phyloP scores from a whole-genome alignment of 768 basidiomycete genomes.

The Hypsizygus marmoreus region DNA sequence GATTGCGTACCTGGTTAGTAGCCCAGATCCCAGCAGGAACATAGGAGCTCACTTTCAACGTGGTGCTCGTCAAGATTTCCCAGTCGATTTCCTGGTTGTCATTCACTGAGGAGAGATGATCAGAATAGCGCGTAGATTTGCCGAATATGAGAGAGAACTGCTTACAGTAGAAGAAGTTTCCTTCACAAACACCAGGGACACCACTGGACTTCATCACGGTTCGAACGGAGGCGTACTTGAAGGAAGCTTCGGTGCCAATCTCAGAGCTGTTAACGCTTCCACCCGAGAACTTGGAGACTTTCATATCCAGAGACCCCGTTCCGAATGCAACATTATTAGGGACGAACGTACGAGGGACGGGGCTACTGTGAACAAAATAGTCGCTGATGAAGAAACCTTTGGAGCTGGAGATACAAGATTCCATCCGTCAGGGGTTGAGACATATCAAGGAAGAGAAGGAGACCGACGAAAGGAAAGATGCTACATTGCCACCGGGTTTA shows the following conservation, averaged over 20 bases:
- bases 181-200: conserved; percentile 34
- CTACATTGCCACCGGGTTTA: conserved; percentile 19
- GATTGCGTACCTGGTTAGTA: conserved; percentile 32
- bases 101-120: conserved; percentile 22
- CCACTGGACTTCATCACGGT: conserved; percentile 36
- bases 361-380: conserved; percentile 20
- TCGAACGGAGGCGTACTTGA: conserved; percentile 36
- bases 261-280: conserved; percentile 31
- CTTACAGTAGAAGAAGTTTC: conserved; percentile 39
- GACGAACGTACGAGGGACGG: conserved; percentile 26
- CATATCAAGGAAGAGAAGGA: neutral
- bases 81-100: conserved; percentile 35
- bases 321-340: conserved; percentile 32
- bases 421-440: neutral
- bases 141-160: too few relatives aligned
- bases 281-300: conserved; percentile 32
- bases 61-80: conserved; percentile 38
- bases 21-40: conserved; percentile 39
- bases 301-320: conserved; percentile 33
- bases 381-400: conserved; percentile 30
- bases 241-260: conserved; percentile 27
- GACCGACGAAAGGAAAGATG: conserved; percentile 25
- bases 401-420: conserved; percentile 14
- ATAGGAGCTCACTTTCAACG: conserved; percentile 21
- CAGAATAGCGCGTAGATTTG: neutral